These are phyloP conservation scores for Volvox reticuliferus DNA, from an alignment of 139 green algal species.

Conservation along the genomic window DNA sequence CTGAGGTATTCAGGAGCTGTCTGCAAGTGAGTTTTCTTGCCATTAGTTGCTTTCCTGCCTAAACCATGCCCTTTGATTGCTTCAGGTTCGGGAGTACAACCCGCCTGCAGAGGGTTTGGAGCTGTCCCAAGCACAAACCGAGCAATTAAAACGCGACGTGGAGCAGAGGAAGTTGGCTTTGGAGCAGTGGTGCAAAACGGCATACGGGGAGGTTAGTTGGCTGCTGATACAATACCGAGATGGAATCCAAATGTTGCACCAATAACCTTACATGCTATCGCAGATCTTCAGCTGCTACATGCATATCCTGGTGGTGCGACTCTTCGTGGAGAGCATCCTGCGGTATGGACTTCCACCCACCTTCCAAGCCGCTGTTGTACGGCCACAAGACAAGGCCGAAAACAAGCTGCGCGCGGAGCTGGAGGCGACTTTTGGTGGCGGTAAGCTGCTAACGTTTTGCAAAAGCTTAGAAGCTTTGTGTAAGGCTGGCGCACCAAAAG, in stretches of 20 bases:
- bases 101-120: conserved; percentile 53
- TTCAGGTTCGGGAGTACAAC: conserved; percentile 78
- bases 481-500: no score
- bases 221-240: no score
- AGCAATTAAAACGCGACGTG: conserved; percentile 73
- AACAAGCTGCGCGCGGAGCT: conserved; percentile 77
- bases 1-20: no score
- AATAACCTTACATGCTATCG: not conserved
- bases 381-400: conserved; percentile 78
- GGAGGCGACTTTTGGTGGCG: conserved; percentile 66
- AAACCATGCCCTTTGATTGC: no score
- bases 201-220: conserved; percentile 87
- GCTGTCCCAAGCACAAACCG: conserved; percentile 41
- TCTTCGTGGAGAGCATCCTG: conserved; percentile 98
- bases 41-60: no score
- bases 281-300: conserved; percentile 93
- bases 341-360: conserved; percentile 95
- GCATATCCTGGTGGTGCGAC: conserved; percentile 90
- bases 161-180: conserved; percentile 79
- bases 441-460: conserved; percentile 41
- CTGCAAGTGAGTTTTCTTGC: no score
- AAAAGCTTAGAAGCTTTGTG: no score
- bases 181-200: conserved; percentile 89
- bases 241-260: no score
- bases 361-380: conserved; percentile 84